Evolutionary conservation across 2,329 filamentous ascomycete genomes (phyloP).

Genomic region (Talaromyces sp.): DNA sequence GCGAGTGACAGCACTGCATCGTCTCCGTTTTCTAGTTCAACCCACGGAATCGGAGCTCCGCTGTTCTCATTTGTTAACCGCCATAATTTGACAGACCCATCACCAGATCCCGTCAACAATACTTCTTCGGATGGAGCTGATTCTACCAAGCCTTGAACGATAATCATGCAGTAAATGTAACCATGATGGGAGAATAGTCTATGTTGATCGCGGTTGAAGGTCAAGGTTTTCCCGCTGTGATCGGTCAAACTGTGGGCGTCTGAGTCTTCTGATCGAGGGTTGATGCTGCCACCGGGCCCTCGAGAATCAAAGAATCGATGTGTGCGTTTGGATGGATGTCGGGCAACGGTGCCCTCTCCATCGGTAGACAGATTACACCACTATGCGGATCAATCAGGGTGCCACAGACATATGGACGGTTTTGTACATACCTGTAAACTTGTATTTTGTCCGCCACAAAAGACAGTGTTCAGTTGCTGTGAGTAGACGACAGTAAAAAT

Average conservation of each 20-base stretch:
- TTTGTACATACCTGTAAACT: conserved; percentile 64
- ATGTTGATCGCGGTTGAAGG: conserved; percentile 77
- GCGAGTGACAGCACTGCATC: conserved; percentile 71
- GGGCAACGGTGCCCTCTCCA: conserved; percentile 60
- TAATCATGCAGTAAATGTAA: conserved; percentile 93
- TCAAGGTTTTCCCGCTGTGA: conserved; percentile 64
- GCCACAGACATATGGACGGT: neutral
- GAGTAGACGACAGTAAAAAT: conserved; percentile 95
- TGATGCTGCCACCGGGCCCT: conserved; percentile 75
- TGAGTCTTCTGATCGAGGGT: conserved; percentile 64
- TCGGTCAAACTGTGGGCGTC: conserved; percentile 48
- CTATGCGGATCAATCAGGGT: conserved; percentile 32
- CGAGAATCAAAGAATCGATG: conserved; percentile 92
- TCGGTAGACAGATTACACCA: conserved; percentile 73
- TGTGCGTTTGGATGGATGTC: conserved; percentile 71
- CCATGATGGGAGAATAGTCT: conserved; percentile 90
- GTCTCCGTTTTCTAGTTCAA: conserved; percentile 61
- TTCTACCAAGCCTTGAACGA: conserved; percentile 70
- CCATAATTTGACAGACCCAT: conserved; percentile 96
- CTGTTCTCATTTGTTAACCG: conserved; percentile 59
- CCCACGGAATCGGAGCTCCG: conserved; percentile 67
- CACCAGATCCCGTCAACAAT: conserved; percentile 84
- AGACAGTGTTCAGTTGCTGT: conserved; percentile 71
- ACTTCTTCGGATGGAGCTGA: conserved; percentile 68
- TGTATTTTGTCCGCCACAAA: conserved; percentile 90